Evolutionary conservation across 2,329 filamentous ascomycete species (phyloP), one percentile per base, ranked within the genome.

Genomic region (Periconia digitata): DNA sequence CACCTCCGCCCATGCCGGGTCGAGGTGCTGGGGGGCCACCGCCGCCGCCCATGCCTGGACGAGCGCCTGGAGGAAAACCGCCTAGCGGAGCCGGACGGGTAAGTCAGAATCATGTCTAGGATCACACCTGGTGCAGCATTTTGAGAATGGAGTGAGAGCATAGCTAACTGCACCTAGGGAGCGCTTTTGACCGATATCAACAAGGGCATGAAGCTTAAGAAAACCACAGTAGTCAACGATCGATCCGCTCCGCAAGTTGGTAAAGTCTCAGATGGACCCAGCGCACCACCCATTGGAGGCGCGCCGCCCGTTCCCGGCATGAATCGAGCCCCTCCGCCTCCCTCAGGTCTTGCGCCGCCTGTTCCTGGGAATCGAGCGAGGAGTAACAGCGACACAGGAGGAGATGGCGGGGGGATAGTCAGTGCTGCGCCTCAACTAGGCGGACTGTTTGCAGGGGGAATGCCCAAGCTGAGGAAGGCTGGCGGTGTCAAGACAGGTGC

Each of bases 391-490:
- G 90, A 95, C 61, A 81, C 83, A 44, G 79, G 79, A 17, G 58
- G 64, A 15, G 59, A 59, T 8, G 54, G 44, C 22, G 58, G 57
- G 35, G 58, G 45, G 15, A 50, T 60, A 39, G 54, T 55, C 18
- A 51, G 49, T 34, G 62, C 62, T 13, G 56, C 89, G 40, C 90
- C 91, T 10, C 92, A 96, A 68, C 72, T 97, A 10, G 92, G 79
- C 23, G 94, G 94, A 1, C 72, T 99, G 21, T 96, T 99, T 66
- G 90, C 89, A 1, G 92, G 90, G 29, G 94, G 92, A 32, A 97
- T 97, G 83, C 94, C 94, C 2, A 97, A 96, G 75, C 71, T 99
- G 64, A 89, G 89, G 70, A 96, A 95, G 76, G 82, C 86, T 3
- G 88, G 90, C 47, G 92, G 89, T 40, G 70, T 79, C 24, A 74